Evolutionary conservation across 108 stramenopile species (phyloP), one percentile per base, ranked within the genome.

Genomic region (Nitzschia inconspicua): DNA sequence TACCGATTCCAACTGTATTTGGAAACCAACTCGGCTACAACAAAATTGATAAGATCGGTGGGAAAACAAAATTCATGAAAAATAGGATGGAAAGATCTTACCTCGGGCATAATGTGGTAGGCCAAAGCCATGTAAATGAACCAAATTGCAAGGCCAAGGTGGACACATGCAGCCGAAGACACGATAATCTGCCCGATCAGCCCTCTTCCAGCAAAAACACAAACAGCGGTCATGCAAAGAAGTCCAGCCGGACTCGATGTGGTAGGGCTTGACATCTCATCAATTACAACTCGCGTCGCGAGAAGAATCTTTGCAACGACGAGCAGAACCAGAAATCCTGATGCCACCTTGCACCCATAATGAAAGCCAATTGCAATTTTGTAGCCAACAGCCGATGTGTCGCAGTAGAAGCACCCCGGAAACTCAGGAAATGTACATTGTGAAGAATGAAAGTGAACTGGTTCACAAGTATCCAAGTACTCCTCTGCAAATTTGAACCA

Each of bases 401-500:
- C 89, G 54, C 89, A 90, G 56, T 66, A 82, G 47, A 86, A 90
- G 57, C 89, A 90, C n/a, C 89, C 89, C 16, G 89, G 85, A 47
- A 90, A 90, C 53, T 90, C 89, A 1, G 83, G 79, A 56, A 78
- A 85, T 24, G 73, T 68, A 44, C 89, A 90, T 31, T 76, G 76
- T 35, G 63, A 48, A 19, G 73, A 78, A 68, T 90, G 89, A 52
- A 86, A 90, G 28, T 90, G 80, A n/a, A 84, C 82, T n/a, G 80
- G 85, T 39, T 77, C 68, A 39, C 89, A 90, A 5, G 66, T 42
- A 31, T 78, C 56, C 19, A 79, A 43, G 30, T 79, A 82, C 47
- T 83, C 83, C 81, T 90, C 89, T 1, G 82, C 68, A 57, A 85
- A 84, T 51, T 86, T 86, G 69, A 90, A 90, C 89, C 89, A 90